These are phyloP conservation scores for Voacanga thouarsii DNA, from an alignment of 257 asterid genomes.

Conservation along the genomic window DNA sequence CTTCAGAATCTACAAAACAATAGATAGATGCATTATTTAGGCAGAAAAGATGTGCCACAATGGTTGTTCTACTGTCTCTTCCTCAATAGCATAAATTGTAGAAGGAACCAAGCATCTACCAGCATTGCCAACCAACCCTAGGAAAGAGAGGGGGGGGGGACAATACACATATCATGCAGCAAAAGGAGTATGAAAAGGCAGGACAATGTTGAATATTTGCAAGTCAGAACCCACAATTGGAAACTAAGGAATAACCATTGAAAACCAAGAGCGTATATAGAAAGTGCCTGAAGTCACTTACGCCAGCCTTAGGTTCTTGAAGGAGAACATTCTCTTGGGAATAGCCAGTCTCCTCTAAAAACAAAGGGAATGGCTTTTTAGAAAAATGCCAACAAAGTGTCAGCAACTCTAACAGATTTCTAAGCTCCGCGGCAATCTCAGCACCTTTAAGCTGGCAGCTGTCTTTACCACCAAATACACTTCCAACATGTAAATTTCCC, in stretches of 20 bases:
- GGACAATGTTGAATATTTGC: background rate
- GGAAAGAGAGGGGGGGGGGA: background rate
- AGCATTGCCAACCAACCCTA: background rate
- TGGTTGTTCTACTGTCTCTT: background rate
- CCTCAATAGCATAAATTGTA: background rate
- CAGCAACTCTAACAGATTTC: slow-evolving; percentile 67
- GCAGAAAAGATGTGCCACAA: background rate
- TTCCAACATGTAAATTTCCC: slow-evolving; percentile 74
- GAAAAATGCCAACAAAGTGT: slow-evolving; percentile 98
- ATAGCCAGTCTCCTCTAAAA: slow-evolving; percentile 91
- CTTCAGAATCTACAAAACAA: slow-evolving; percentile 71
- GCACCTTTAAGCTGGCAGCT: slow-evolving; percentile 73
- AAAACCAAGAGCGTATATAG: background rate
- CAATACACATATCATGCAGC: background rate
- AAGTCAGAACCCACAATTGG: background rate
- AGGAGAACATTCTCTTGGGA: slow-evolving; percentile 78
- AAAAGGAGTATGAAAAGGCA: background rate
- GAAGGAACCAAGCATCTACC: background rate
- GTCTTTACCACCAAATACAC: slow-evolving; percentile 81
- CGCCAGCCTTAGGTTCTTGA: slow-evolving; percentile 99
- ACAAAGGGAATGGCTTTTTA: slow-evolving; percentile 74
- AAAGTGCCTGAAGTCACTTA: slow-evolving; percentile 34
- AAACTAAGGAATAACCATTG: background rate
- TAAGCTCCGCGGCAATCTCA: slow-evolving; percentile 74
- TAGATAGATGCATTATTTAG: background rate